Percentiles rank a stretch among this genome's conserved stretches.
phyloP scores from a whole-genome alignment of 139 green algal genomes.

The Micractinium conductrix region DNA sequence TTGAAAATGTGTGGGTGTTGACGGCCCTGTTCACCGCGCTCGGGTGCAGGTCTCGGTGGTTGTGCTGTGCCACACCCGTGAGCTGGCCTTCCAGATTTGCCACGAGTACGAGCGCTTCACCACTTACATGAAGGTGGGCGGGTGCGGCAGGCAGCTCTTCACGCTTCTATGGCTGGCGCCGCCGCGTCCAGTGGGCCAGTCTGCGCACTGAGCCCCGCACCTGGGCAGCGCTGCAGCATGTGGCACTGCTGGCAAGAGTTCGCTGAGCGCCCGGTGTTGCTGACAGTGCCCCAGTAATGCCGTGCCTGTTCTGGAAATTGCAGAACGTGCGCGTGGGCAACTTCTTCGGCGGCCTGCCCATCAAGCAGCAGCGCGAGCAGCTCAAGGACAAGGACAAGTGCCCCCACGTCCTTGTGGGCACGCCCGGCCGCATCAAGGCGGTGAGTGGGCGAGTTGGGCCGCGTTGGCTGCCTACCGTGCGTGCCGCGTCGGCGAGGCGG shows the following conservation, averaged over 20 bases:
- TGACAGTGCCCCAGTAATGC: no score
- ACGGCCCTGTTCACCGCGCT: background rate
- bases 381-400: constrained; percentile 83
- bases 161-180: background rate
- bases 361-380: constrained; percentile 83
- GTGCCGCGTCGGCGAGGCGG: no score
- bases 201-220: no score
- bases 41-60: constrained; percentile 72
- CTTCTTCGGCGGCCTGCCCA: constrained; percentile 95
- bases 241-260: no score
- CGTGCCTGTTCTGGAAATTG: no score
- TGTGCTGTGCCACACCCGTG: constrained; percentile 98
- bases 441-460: background rate
- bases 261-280: no score
- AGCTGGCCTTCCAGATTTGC: constrained; percentile 99
- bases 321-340: constrained; percentile 86
- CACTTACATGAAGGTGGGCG: constrained; percentile 69
- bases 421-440: constrained; percentile 78
- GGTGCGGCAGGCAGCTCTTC: background rate
- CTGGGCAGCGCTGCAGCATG: no score
- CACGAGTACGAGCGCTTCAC: constrained; percentile 98
- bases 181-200: no score
- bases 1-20: no score
- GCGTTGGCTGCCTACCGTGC: no score
- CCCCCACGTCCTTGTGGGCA: constrained; percentile 96